Base-by-base conservation (phyloP, 1,284 basidiomycete species). In the Cystobasidium sp. region DNA sequence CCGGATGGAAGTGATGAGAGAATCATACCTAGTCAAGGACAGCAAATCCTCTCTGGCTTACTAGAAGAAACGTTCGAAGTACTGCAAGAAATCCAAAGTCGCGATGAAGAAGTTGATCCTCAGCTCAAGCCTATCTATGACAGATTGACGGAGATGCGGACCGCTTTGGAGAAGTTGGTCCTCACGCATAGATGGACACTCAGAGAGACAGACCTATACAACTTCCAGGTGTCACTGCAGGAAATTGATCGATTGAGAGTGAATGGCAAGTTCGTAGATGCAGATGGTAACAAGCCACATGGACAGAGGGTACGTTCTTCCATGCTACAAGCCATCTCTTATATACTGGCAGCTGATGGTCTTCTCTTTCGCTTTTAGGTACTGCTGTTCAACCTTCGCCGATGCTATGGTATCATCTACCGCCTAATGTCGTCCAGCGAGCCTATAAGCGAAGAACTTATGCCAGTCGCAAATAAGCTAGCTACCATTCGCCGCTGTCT, bases 31-130 rank as follows among this genome's bases (percentile, higher is more conserved):
- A 53, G 59, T 0, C 72, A 76, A 69, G 79, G 79, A 0, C 79
- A 80, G 67, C 82, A 80, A 9, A 83, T 87, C 43, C 81, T 87
- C 1, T 84, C 84, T 14, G 95, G 95, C 1, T 85, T 99, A 41
- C 85, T 99, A 12, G 96, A 99, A 83, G 93, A 96, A 80, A 97
- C 94, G 82, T 99, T 99, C 82, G 95, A 99, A 75, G 92, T 98
- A 75, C 87, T 89, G 55, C 94, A 99, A 83, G 96, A 99, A 82
- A 94, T 99, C 84, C 91, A 92, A 78, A 94, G 95, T 3, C 88
- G 93, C 77, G 93, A 97, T 79, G 95, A 94, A 83, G 88, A 94
- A 79, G 93, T 97, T 52, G 86, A 92, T 10, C 87, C 89, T 39
- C 91, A 91, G 6, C 86, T 99, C 72, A 93, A 94, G 82, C 94